These are phyloP conservation scores for Drechslerella dactyloides DNA, from an alignment of 2,329 filamentous ascomycete genomes.

Conservation along the genomic window DNA sequence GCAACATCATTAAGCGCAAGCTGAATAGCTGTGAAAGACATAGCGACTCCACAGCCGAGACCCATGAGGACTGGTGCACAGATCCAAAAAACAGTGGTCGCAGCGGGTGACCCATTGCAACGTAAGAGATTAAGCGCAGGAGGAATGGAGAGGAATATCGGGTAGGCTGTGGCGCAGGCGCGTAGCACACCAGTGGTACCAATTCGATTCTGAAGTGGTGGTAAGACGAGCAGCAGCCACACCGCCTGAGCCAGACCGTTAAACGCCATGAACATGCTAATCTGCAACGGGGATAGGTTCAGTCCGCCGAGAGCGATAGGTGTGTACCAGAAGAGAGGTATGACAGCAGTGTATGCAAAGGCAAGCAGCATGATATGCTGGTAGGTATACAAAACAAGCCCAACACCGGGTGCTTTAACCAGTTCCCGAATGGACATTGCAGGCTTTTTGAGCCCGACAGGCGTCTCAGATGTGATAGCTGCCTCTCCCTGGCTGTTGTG, in stretches of 20 bases:
- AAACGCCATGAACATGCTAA: conserved; percentile 70
- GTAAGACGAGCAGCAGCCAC: conserved; percentile 76
- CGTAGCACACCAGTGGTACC: conserved; percentile 72
- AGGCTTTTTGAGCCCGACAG: conserved; percentile 49
- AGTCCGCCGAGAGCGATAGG: conserved; percentile 69
- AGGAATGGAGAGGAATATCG: conserved; percentile 66
- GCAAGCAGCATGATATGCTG: conserved; percentile 72
- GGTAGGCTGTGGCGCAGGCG: conserved; percentile 66
- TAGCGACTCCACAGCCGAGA: conserved; percentile 69
- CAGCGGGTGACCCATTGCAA: conserved; percentile 58
- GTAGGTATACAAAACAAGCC: conserved; percentile 70
- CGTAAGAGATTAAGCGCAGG: conserved; percentile 67
- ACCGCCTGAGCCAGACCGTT: conserved; percentile 71
- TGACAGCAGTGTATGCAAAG: conserved; percentile 73
- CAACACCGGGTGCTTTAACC: conserved; percentile 69
- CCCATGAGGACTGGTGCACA: conserved; percentile 60
- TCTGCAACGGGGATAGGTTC: conserved; percentile 68
- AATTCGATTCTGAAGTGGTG: conserved; percentile 68
- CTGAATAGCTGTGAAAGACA: conserved; percentile 75
- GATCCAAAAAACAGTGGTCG: conserved; percentile 66
- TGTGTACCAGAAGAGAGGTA: conserved; percentile 73
- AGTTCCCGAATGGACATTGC: conserved; percentile 64
- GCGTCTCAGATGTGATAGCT: conserved; percentile 41
- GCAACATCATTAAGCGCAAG: conserved; percentile 76
- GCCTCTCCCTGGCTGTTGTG: conserved; percentile 26